Base-by-base conservation (phyloP, 78 protist genomes). In the Capsaspora owczarzaki region DNA sequence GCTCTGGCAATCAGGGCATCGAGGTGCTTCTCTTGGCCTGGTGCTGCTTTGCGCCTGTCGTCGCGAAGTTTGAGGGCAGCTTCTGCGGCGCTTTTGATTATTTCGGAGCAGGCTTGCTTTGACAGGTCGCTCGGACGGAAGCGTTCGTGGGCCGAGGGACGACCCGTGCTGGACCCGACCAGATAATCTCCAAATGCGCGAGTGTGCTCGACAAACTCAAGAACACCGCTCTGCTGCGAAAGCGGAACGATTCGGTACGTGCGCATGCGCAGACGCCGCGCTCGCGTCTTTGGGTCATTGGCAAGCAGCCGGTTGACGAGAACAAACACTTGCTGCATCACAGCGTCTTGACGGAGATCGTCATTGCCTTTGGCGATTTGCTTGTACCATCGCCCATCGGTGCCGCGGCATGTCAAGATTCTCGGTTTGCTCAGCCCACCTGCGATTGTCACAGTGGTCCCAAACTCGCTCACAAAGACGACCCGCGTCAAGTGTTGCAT, bases 311-410 rank as follows among this genome's bases (percentile, higher is more conserved):
- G 0, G 71, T 94, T 94, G 61, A 88, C 83, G 61, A 90, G 0
- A 0, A 74, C 80, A 56, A 94, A 94, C 41, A 60, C 66, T 79
- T 94, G 97, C 87, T 92, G 86, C 92, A 94, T 89, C 38, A 90
- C 93, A 6, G 90, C 93, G 33, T 92, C 97, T 68, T 94, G 97
- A 0, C 97, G 80, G 61, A 89, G 16, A 75, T 93, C 96, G 53
- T 93, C 96, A 1, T 46, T 33, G 29, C 89, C 89, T 60, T 85
- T 84, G 68, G 81, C 78, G 0, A 85, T 49, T 68, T 80, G 86
- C 61, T 0, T 6, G 43, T 81, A 82, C 60, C 0, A 0, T 29
- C 25, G 19, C 2, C 93, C 93, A 53, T 87, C 89, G 25, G 71
- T 29, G 25, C 89, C 93, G 27, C 0, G 12, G 61, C 93, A 90